Evolutionary conservation across 2,329 filamentous ascomycete genomes (phyloP).

Genomic region (Colletotrichum navitas): DNA sequence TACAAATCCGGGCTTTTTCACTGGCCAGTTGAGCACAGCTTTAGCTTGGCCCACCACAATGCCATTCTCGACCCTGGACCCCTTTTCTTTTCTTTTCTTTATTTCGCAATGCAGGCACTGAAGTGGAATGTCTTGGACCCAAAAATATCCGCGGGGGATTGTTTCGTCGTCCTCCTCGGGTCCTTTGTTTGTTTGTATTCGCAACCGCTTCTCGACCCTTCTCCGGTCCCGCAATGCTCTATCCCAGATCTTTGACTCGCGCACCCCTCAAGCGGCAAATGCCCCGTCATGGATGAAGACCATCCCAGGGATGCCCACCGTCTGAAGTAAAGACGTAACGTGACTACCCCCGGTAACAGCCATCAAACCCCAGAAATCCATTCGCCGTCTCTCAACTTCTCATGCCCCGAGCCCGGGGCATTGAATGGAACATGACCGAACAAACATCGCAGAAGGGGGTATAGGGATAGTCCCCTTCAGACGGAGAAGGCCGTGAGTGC

Average conservation of each 20-base stretch:
- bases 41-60: neutral
- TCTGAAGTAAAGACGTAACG: neutral
- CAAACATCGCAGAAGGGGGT: slow-evolving; percentile 8
- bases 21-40: neutral
- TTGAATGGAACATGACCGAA: slow-evolving; percentile 23
- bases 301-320: neutral
- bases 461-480: slow-evolving; percentile 19
- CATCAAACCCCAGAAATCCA: slow-evolving; percentile 4
- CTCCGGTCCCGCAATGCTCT: neutral
- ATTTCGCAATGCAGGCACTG: slow-evolving; percentile 3
- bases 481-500: slow-evolving; percentile 19
- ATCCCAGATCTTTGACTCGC: slow-evolving; percentile 19
- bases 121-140: slow-evolving; percentile 33
- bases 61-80: slow-evolving; percentile 24
- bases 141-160: neutral
- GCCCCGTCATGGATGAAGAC: neutral
- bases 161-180: slow-evolving; percentile 6
- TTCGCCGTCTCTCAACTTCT: neutral
- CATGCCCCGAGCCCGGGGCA: neutral
- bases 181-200: slow-evolving; percentile 9
- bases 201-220: neutral
- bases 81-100: slow-evolving; percentile 5
- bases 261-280: neutral
- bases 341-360: neutral
- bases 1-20: neutral